Evolutionary conservation across 1,139 yeast species (phyloP).

Genomic region (Debaryomyces nepalensis): DNA sequence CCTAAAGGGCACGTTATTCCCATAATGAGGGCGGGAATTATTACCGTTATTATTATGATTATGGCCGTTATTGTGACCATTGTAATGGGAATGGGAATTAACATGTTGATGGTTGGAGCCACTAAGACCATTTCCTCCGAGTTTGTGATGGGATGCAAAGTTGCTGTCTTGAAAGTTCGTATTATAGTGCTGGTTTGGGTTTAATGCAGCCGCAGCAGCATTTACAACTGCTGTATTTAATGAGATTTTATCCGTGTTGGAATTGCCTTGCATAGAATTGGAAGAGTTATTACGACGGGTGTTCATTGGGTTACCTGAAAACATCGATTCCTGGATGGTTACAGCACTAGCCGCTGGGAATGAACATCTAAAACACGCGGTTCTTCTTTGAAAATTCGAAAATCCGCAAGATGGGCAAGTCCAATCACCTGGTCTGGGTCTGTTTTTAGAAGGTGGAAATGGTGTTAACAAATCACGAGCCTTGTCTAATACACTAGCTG

Average conservation of each 20-base stretch:
- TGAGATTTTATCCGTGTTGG: constrained; percentile 18
- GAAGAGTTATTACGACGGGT: constrained; percentile 14
- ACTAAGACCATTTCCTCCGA: constrained; percentile 6
- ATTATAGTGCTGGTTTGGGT: constrained; percentile 13
- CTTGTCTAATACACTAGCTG: constrained; percentile 72
- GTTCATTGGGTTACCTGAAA: constrained; percentile 19
- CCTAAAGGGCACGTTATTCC: constrained; percentile 76
- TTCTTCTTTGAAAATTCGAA: constrained; percentile 91
- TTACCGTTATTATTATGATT: constrained; percentile 23
- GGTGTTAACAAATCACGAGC: constrained; percentile 83
- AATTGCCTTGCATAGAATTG: constrained; percentile 18
- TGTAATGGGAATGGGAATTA: constrained; percentile 17
- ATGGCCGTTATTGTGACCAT: constrained; percentile 20
- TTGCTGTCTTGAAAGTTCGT: constrained; percentile 8
- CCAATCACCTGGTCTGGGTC: constrained; percentile 98
- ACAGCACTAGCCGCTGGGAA: constrained; percentile 82
- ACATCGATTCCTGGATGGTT: constrained; percentile 57
- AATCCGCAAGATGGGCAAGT: constrained; percentile 96
- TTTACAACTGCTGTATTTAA: constrained; percentile 17
- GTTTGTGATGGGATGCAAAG: constrained; percentile 5
- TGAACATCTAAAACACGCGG: constrained; percentile 92
- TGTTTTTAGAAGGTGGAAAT: constrained; percentile 85
- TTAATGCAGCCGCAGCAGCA: constrained; percentile 22
- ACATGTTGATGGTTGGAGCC: constrained; percentile 9
- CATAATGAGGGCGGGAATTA: constrained; percentile 26